Evolutionary conservation across 2,329 filamentous ascomycete genomes (phyloP), one percentile per base, ranked within the genome.

Genomic region (Aspergillus pseudoterreus): DNA sequence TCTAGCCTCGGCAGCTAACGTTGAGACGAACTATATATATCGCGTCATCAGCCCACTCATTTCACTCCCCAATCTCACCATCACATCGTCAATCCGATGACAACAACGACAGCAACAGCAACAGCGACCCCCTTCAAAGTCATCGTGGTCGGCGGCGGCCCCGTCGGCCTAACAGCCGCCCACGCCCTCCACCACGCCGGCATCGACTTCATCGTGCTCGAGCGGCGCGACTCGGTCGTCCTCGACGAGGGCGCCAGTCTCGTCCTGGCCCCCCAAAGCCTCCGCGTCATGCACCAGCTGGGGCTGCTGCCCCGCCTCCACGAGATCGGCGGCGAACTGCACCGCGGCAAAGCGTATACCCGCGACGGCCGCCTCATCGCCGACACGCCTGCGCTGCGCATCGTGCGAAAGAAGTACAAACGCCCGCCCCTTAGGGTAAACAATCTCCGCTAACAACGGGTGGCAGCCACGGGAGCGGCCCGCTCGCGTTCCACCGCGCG

Each of bases 151-250:
- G 57, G 57, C 12, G 53, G 55, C 8, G 56, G 55, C n/a, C 54
- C 56, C 17, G 43, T 60, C 3, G 65, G 63, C 6, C 54, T 59
- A 9, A 36, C 42, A 5, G 49, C 52, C 5, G 55, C 55, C 3
- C 56, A 59, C 46, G 53, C 56, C 49, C 45, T 60, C 46, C 11
- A 57, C 58, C 33, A 32, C 42, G 38, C 63, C 36, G 32, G 60
- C 51, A 70, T 72, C 47, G 66, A 71, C 48, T 72, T 66, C 36
- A 39, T 71, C 1, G 57, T 72, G 2, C 63, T 72, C 6, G 69
- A 72, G 50, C 52, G 62, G 32, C 52, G 64, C 24, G 42, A 51
- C 1, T 45, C 56, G 8, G 52, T 70, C 4, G 57, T 63, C 41
- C 57, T 60, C 27, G 62, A 63, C 22, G 52, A 53, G 17, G 69